Evolutionary conservation across 345 rosid species (phyloP).

Genomic region (Carallia pectinifolia): DNA sequence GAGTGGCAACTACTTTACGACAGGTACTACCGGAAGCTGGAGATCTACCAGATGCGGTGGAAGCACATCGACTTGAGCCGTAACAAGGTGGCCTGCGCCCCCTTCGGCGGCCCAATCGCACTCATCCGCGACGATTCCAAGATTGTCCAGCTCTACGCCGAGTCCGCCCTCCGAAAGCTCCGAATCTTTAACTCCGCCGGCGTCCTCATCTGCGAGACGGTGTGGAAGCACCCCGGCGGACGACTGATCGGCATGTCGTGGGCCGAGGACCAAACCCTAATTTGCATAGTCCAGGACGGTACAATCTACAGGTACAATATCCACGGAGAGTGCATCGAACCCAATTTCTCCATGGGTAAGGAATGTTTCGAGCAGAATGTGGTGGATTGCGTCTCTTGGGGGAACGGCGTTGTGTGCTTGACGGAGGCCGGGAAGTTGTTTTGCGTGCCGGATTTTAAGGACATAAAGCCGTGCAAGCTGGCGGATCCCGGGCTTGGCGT

Average conservation of each 20-base stretch:
- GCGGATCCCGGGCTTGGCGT: slow-evolving; percentile 52
- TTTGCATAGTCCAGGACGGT: slow-evolving; percentile 88
- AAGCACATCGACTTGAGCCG: slow-evolving; percentile 79
- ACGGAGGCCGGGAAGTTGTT: slow-evolving; percentile 68
- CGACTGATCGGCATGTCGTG: slow-evolving; percentile 90
- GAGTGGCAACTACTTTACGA: slow-evolving; percentile 95
- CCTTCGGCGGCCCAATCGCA: slow-evolving; percentile 91
- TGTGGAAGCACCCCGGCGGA: slow-evolving; percentile 94
- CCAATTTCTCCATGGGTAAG: slow-evolving; percentile 65
- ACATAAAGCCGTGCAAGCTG: slow-evolving; percentile 51
- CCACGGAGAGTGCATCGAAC: slow-evolving; percentile 73
- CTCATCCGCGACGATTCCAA: slow-evolving; percentile 96
- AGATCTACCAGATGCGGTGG: slow-evolving; percentile 86
- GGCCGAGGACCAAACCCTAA: slow-evolving; percentile 83
- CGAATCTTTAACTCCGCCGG: slow-evolving; percentile 96
- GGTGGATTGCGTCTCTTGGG: slow-evolving; percentile 88
- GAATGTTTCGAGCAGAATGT: slow-evolving; percentile 94
- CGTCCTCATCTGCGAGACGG: slow-evolving; percentile 64
- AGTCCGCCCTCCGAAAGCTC: slow-evolving; percentile 93
- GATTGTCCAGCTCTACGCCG: slow-evolving; percentile 95
- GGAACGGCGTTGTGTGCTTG: slow-evolving; percentile 81
- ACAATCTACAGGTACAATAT: slow-evolving; percentile 78
- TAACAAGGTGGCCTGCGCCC: slow-evolving; percentile 91
- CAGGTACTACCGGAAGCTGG: slow-evolving; percentile 85
- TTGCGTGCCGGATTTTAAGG: slow-evolving; percentile 72